A percentile compares a stretch with the other conserved stretches of the same genome.
phyloP scores from a whole-genome alignment of 2,329 filamentous ascomycete species.

The Fusarium sp. region DNA sequence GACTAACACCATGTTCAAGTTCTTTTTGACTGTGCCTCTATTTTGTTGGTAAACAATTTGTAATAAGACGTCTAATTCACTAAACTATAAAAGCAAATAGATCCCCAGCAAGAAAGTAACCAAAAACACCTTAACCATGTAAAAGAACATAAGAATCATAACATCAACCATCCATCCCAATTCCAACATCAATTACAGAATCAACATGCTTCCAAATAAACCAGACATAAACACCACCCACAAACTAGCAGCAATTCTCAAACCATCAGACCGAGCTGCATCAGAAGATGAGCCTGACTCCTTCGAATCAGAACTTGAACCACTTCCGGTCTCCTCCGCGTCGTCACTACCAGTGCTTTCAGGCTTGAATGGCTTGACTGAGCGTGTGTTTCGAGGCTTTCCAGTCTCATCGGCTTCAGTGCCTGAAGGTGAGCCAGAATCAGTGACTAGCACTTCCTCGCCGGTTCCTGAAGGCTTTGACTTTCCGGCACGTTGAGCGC shows the following conservation, averaged over 20 bases:
- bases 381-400: constrained; percentile 9
- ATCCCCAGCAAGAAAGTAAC: neutral
- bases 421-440: constrained; percentile 18
- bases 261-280: constrained; percentile 15
- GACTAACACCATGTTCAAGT: too few relatives aligned
- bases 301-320: neutral
- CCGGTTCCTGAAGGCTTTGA: neutral
- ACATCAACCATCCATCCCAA: neutral
- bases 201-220: constrained; percentile 28
- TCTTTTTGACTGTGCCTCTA: too few relatives aligned
- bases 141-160: neutral
- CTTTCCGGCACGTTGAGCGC: neutral
- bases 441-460: constrained; percentile 29
- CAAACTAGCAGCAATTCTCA: constrained; percentile 20
- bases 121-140: too few relatives aligned
- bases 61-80: neutral
- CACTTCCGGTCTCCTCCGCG: constrained; percentile 19
- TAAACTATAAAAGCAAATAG: neutral
- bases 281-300: neutral
- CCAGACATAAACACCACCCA: constrained; percentile 30
- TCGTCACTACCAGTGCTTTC: constrained; percentile 5
- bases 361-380: constrained; percentile 34
- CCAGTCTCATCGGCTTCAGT: neutral
- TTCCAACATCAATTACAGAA: constrained; percentile 16
- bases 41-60: too few relatives aligned